Percentiles rank a stretch among this genome's conserved stretches.
phyloP scores from a whole-genome alignment of 1,284 basidiomycete genomes.

The Filobasidium uniguttulatum region DNA sequence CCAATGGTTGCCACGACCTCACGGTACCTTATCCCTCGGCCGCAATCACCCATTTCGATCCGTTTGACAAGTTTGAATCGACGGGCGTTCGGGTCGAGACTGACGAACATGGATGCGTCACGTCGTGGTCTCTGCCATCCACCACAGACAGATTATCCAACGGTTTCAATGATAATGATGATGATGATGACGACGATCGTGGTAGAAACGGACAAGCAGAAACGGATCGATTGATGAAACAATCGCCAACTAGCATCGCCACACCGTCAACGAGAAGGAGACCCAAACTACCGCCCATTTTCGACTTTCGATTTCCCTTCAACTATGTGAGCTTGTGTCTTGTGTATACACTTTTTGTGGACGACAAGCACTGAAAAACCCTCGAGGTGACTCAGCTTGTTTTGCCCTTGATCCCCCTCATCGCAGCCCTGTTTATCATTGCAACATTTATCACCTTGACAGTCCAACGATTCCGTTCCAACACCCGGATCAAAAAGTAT shows the following conservation, averaged over 20 bases:
- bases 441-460: slow-evolving; percentile 15
- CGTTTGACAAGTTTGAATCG: slow-evolving; percentile 47
- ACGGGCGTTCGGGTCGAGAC: slow-evolving; percentile 53
- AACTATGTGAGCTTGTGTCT: slow-evolving; percentile 50
- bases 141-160: neutral
- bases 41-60: slow-evolving; percentile 55
- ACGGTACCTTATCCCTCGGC: slow-evolving; percentile 74
- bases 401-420: slow-evolving; percentile 51
- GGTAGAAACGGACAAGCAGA: slow-evolving; percentile 6
- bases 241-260: too few species aligned
- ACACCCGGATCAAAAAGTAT: neutral
- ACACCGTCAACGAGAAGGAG: slow-evolving; percentile 14
- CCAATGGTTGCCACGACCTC: slow-evolving; percentile 63
- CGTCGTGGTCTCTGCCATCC: slow-evolving; percentile 16
- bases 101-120: slow-evolving; percentile 20
- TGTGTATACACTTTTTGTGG: neutral
- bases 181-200: slow-evolving; percentile 20
- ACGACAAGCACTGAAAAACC: neutral
- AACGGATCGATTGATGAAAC: too few species aligned
- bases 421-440: slow-evolving; percentile 38
- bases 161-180: slow-evolving; percentile 43
- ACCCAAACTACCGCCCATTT: slow-evolving; percentile 46
- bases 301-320: slow-evolving; percentile 53
- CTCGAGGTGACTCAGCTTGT: slow-evolving; percentile 36
- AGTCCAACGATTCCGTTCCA: neutral